phyloP scores from a whole-genome alignment of 208 protist genomes.

The Leptomonas seymouri region DNA sequence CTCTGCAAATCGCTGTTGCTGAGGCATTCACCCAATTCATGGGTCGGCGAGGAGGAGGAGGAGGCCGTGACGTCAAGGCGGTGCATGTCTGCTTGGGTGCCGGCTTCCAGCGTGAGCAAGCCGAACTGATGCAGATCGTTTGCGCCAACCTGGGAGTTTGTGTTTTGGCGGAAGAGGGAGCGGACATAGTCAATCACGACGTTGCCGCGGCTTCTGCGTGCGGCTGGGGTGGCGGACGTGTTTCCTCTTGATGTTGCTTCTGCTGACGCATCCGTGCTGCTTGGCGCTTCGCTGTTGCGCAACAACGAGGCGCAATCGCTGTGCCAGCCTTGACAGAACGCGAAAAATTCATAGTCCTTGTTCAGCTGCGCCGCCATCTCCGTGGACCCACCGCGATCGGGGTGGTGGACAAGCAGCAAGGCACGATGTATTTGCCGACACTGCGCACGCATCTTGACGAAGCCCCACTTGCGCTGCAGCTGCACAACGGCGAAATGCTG shows the following conservation, averaged over 20 bases:
- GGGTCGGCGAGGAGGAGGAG: neutral
- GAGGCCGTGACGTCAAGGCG: slow-evolving; percentile 38
- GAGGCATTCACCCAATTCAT: neutral
- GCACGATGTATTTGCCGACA: slow-evolving; percentile 68
- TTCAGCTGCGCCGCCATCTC: slow-evolving; percentile 67
- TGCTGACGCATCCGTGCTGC: neutral
- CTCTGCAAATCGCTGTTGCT: neutral
- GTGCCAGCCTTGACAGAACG: slow-evolving; percentile 71
- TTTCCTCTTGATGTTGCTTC: slow-evolving; percentile 1
- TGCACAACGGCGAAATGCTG: slow-evolving; percentile 82
- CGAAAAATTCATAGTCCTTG: slow-evolving; percentile 78
- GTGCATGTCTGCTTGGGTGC: slow-evolving; percentile 46
- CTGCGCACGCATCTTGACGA: slow-evolving; percentile 58
- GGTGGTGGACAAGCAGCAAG: slow-evolving; percentile 73
- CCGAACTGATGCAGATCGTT: slow-evolving; percentile 67
- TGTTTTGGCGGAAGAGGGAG: slow-evolving; percentile 58
- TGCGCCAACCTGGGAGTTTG: slow-evolving; percentile 61
- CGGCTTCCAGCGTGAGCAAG: slow-evolving; percentile 59
- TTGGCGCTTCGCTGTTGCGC: slow-evolving; percentile 8
- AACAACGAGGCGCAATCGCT: slow-evolving; percentile 48
- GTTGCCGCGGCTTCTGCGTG: slow-evolving; percentile 43
- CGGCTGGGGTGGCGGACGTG: too few relatives aligned
- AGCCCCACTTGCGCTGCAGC: slow-evolving; percentile 79
- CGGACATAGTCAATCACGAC: slow-evolving; percentile 67
- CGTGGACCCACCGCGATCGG: slow-evolving; percentile 62